Percentiles rank a stretch among this genome's conserved stretches.
These are phyloP conservation scores for Fraxinus nigra DNA, from an alignment of 305 asterid genomes.

Conservation along the genomic window DNA sequence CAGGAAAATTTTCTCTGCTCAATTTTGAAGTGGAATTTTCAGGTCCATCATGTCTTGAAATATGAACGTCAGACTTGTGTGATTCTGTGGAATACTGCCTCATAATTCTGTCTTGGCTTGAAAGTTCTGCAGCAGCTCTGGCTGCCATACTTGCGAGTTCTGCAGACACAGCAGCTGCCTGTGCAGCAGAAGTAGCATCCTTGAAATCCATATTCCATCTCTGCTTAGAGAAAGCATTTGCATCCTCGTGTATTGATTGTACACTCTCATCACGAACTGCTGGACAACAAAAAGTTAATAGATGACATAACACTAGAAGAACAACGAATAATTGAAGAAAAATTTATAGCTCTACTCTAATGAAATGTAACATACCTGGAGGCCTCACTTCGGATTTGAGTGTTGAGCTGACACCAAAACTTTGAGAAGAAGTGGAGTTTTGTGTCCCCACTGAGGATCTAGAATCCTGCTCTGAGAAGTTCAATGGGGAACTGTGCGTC, in stretches of 20 bases:
- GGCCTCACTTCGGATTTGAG: slow-evolving; percentile 39
- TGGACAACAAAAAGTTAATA: slow-evolving; percentile 8
- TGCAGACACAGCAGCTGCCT: slow-evolving; percentile 91
- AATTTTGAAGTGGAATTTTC: slow-evolving; percentile 16
- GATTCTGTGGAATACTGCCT: slow-evolving; percentile 43
- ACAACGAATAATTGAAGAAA: background rate
- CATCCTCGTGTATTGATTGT: slow-evolving; percentile 34
- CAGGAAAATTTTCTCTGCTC: slow-evolving; percentile 28
- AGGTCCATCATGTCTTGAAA: slow-evolving; percentile 35
- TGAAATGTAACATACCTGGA: slow-evolving; percentile 40
- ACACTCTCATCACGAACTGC: slow-evolving; percentile 32
- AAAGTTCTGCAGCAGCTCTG: slow-evolving; percentile 79
- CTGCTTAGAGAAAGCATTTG: slow-evolving; percentile 32
- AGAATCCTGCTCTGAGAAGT: slow-evolving; percentile 37
- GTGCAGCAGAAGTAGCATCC: slow-evolving; percentile 87
- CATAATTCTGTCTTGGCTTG: slow-evolving; percentile 40
- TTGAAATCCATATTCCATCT: slow-evolving; percentile 71
- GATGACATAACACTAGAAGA: slow-evolving; percentile 9
- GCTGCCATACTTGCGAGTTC: slow-evolving; percentile 81
- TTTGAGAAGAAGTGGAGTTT: slow-evolving; percentile 28
- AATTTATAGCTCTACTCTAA: slow-evolving; percentile 4
- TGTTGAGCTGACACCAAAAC: slow-evolving; percentile 33
- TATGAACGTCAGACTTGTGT: slow-evolving; percentile 30
- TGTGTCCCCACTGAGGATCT: slow-evolving; percentile 39
- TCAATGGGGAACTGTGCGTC: slow-evolving; percentile 31